These are phyloP conservation scores for Handroanthus guayacan DNA, from an alignment of 257 asterid genomes.

Conservation along the genomic window DNA sequence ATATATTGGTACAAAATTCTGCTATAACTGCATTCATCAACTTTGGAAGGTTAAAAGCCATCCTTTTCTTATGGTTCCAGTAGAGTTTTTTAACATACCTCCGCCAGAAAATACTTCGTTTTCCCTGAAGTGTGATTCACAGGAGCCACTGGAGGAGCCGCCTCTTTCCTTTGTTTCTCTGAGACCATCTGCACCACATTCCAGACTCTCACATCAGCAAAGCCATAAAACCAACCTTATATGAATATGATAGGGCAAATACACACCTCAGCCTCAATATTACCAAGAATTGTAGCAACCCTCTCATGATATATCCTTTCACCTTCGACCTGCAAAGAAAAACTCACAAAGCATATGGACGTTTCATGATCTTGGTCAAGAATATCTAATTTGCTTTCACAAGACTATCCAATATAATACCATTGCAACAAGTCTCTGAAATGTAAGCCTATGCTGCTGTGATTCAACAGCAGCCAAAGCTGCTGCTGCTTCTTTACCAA, in stretches of 20 bases:
- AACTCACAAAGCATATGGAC: conserved; percentile 29
- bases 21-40: not conserved
- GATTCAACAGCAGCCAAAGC: conserved; percentile 95
- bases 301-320: conserved; percentile 90
- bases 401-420: conserved; percentile 46
- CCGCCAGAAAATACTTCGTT: conserved; percentile 89
- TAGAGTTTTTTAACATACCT: conserved; percentile 56
- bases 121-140: conserved; percentile 63
- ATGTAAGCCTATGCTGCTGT: conserved; percentile 96
- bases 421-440: conserved; percentile 94
- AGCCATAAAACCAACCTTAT: conserved; percentile 12
- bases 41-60: not conserved
- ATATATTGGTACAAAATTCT: not conserved
- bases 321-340: conserved; percentile 76
- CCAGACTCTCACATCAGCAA: conserved; percentile 37
- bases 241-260: conserved; percentile 34
- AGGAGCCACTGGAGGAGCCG: conserved; percentile 86
- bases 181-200: conserved; percentile 75
- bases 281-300: conserved; percentile 90
- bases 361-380: conserved; percentile 6
- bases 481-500: conserved; percentile 96
- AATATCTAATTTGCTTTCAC: conserved; percentile 21
- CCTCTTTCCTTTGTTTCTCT: conserved; percentile 95
- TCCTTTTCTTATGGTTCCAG: not conserved
- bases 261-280: conserved; percentile 89